A percentile compares a stretch with the other conserved stretches of the same genome.
phyloP scores from a whole-genome alignment of 2,329 filamentous ascomycete genomes.

The Penicillium psychrosexuale region DNA sequence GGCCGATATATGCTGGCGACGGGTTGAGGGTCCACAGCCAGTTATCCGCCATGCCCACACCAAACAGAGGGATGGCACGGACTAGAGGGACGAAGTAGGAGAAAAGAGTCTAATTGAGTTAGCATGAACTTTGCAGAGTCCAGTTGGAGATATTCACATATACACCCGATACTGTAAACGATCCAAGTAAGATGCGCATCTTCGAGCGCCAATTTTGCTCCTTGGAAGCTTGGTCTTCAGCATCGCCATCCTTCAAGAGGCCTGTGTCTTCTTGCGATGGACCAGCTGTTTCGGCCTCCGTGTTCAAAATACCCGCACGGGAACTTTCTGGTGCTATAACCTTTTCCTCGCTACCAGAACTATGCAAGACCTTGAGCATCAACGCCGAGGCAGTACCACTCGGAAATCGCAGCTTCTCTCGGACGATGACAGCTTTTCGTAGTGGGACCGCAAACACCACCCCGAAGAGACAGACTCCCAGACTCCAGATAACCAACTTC shows the following conservation, averaged over 20 bases:
- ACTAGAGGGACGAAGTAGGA: slow-evolving; percentile 89
- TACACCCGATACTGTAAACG: slow-evolving; percentile 58
- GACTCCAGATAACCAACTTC: slow-evolving; percentile 82
- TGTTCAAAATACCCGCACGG: slow-evolving; percentile 12
- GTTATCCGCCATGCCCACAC: slow-evolving; percentile 64
- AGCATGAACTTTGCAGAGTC: slow-evolving; percentile 1
- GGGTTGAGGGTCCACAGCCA: slow-evolving; percentile 98
- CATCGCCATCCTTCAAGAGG: slow-evolving; percentile 46
- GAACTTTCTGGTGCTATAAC: slow-evolving; percentile 24
- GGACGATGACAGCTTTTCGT: slow-evolving; percentile 84
- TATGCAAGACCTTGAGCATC: slow-evolving; percentile 87
- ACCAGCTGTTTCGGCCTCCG: slow-evolving; percentile 31
- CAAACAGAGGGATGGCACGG: slow-evolving; percentile 83
- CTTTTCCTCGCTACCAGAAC: slow-evolving; percentile 49
- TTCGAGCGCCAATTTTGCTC: slow-evolving; percentile 59
- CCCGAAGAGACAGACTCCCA: slow-evolving; percentile 93
- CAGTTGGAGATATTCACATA: slow-evolving; percentile 41
- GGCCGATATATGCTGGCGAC: slow-evolving; percentile 93
- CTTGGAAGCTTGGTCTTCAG: slow-evolving; percentile 34
- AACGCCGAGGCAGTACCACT: slow-evolving; percentile 93
- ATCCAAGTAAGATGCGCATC: slow-evolving; percentile 57
- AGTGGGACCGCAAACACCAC: slow-evolving; percentile 94
- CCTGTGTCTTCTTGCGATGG: slow-evolving; percentile 41
- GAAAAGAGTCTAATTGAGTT: slow-evolving; percentile 63
- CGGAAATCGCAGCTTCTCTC: slow-evolving; percentile 89